phyloP scores from a whole-genome alignment of 495 filamentous ascomycete species.

The Cairneyella variabilis region DNA sequence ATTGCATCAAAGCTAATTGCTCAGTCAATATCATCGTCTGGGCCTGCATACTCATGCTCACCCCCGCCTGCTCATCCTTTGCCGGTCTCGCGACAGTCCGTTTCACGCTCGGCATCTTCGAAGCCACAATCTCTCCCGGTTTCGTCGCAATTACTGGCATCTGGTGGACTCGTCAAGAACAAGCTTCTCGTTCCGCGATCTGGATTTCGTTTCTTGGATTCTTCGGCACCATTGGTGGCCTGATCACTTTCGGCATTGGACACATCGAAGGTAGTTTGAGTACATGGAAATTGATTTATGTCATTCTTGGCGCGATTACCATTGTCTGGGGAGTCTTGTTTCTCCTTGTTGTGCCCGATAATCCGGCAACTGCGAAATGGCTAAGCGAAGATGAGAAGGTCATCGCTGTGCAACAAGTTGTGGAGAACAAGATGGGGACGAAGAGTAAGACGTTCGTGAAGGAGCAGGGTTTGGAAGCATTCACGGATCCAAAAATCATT shows the following conservation, averaged over 20 bases:
- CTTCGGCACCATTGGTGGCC: constrained; percentile 42
- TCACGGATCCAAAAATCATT: constrained; percentile 27
- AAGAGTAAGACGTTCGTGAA: constrained; percentile 27
- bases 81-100: constrained; percentile 33
- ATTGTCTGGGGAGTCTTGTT: constrained; percentile 52
- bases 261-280: constrained; percentile 40
- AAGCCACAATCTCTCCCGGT: constrained; percentile 23
- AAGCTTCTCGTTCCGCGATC: constrained; percentile 27
- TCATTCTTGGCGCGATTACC: constrained; percentile 48
- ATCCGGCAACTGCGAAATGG: constrained; percentile 46
- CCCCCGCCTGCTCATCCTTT: constrained; percentile 42
- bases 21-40: constrained; percentile 53
- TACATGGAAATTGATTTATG: constrained; percentile 45
- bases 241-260: constrained; percentile 51
- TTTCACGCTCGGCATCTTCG: constrained; percentile 29
- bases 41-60: constrained; percentile 50
- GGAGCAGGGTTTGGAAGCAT: constrained; percentile 28
- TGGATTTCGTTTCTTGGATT: constrained; percentile 34
- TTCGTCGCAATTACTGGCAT: constrained; percentile 24
- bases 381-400: constrained; percentile 28
- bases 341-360: constrained; percentile 57
- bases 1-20: constrained; percentile 31
- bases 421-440: constrained; percentile 31
- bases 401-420: constrained; percentile 26
- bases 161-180: constrained; percentile 56